Evolutionary conservation across 2,329 filamentous ascomycete species (phyloP).

Genomic region (Scedosporium boydii): DNA sequence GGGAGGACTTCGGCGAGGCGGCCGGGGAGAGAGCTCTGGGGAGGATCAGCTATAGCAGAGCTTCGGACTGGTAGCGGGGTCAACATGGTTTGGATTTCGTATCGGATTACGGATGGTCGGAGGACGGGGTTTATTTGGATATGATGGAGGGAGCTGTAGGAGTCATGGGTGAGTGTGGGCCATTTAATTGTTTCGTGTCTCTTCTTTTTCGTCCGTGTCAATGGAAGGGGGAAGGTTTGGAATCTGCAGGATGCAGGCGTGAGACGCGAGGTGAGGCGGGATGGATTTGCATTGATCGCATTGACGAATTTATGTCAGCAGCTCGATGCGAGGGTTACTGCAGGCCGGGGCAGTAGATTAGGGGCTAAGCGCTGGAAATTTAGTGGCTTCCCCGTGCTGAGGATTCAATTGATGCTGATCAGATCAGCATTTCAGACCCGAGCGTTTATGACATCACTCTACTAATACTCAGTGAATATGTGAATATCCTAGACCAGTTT

Average conservation of each 20-base stretch:
- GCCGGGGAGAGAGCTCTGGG: not conserved
- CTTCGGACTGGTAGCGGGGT: not conserved
- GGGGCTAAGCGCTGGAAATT: no score
- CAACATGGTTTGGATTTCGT: not conserved
- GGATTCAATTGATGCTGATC: no score
- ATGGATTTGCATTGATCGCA: not conserved
- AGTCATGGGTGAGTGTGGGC: no score
- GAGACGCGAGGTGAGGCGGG: not conserved
- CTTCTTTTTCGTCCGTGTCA: not conserved
- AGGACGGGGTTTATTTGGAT: not conserved
- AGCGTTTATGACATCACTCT: no score
- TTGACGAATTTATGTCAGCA: not conserved
- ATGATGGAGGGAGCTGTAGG: not conserved
- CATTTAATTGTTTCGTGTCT: not conserved
- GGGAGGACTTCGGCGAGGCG: slow-evolving; percentile 41
- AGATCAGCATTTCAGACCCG: no score
- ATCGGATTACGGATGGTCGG: not conserved
- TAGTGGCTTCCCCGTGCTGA: no score
- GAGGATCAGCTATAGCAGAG: not conserved
- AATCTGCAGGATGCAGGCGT: not conserved
- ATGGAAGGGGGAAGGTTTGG: not conserved
- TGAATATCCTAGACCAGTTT: no score
- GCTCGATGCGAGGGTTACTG: no score
- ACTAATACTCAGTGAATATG: no score
- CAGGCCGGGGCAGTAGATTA: no score